A percentile compares a stretch with the other conserved stretches of the same genome.
Evolutionary conservation across 73 alveolate genomes (phyloP).

Genomic region (Paramecium primaurelia): DNA sequence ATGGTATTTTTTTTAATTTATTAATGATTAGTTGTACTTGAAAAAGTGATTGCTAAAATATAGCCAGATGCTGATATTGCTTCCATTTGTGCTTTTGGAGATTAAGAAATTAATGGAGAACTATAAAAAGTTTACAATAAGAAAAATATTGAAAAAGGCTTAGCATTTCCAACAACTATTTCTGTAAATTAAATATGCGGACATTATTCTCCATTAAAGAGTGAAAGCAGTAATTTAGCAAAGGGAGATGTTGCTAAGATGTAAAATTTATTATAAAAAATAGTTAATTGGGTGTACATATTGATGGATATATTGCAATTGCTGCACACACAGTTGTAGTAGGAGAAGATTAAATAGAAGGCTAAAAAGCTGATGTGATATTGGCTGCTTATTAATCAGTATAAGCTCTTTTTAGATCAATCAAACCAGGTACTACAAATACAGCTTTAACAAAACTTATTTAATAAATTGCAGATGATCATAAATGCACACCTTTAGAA

Average conservation of each 20-base stretch:
- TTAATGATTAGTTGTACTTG: constrained; percentile 62
- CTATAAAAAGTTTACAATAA: constrained; percentile 73
- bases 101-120: constrained; percentile 45
- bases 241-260: constrained; percentile 91
- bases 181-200: constrained; percentile 96
- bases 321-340: constrained; percentile 89
- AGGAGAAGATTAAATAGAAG: constrained; percentile 72
- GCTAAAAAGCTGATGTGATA: constrained; percentile 91
- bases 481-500: constrained; percentile 77
- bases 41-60: constrained; percentile 62
- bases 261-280: constrained; percentile 4
- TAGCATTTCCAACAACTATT: constrained; percentile 97
- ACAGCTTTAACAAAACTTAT: constrained; percentile 81
- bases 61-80: constrained; percentile 83
- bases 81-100: constrained; percentile 80
- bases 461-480: constrained; percentile 80
- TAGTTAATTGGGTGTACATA: constrained; percentile 85
- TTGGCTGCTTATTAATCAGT: constrained; percentile 94
- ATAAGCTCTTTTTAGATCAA: constrained; percentile 87
- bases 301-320: constrained; percentile 89
- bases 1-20: constrained; percentile 37
- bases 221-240: constrained; percentile 67
- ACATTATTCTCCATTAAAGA: constrained; percentile 91
- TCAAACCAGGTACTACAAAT: constrained; percentile 75
- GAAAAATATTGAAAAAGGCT: constrained; percentile 94